Base-by-base conservation (phyloP, 768 basidiomycete species). In the Collybiopsis luxurians region DNA sequence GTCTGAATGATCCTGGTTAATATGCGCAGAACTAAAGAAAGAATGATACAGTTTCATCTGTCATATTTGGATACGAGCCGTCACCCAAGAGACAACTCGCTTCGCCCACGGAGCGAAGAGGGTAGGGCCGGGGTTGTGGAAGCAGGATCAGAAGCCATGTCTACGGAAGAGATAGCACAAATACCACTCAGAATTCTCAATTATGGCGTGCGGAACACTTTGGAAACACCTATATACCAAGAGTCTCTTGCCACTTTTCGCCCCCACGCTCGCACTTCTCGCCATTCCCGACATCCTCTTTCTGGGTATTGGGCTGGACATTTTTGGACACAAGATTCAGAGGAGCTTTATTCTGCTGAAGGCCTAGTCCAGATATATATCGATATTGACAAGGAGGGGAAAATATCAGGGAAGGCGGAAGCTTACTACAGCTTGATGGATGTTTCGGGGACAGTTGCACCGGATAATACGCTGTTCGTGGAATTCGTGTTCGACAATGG, bases 231-330 rank as follows among this genome's bases (percentile, higher is more conserved):
- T 17, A 40, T 53, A 10, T 40, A 53, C 21, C 3, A 36, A 28
- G 2, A 40, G 4, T 53, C 39, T 4, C 7, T 34, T 19, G 13
- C 34, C 6, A 40, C 34, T 53, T 53, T 53, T 34, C 3, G 13
- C 19, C 34, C 39, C 11, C 10, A 21, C 10, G 23, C 23, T 7
- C 30, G 34, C 21, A 11, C 17, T 3, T 21, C 48, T n/a, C n/a
- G n/a, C 30, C 2, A 17, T 15, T 11, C 9, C 23, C 34, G n/a
- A 15, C 51, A 53, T 26, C 19, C 34, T 3, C 34, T 53, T 7
- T 27, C 24, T 26, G 51, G 51, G 11, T 53, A 53, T n/a, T 53
- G 51, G 51, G 38, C 51, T 23, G 51, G 51, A 13, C 51, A 53
- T 40, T 21, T 53, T 2, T 39, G 5, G 21, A 38, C 19, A 4